Evolutionary conservation across 129 eudicot genomes (phyloP).

Genomic region (Flaveria brownii): DNA sequence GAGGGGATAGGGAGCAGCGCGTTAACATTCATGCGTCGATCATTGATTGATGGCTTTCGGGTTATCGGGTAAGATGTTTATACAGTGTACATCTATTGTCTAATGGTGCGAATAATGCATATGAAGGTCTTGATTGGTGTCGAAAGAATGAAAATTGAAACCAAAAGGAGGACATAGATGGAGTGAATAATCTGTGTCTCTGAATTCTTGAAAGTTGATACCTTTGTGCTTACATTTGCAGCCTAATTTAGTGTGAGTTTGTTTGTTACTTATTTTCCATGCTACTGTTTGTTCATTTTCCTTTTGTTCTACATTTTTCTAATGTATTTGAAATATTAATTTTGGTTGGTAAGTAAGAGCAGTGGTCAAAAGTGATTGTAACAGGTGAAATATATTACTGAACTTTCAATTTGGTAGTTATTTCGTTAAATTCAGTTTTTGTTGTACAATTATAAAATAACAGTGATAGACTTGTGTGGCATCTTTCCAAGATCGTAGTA

Average conservation of each 20-base stretch:
- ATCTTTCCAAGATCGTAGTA: no score
- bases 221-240: constrained; percentile 39
- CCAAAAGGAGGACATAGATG: constrained; percentile 21
- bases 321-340: not conserved
- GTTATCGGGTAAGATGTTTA: constrained; percentile 43
- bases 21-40: not conserved
- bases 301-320: not conserved
- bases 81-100: constrained; percentile 43
- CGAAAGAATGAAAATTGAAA: not conserved
- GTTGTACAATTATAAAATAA: not conserved
- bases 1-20: constrained; percentile 49
- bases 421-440: not conserved
- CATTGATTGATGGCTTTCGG: constrained; percentile 23
- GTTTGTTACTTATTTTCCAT: constrained; percentile 18
- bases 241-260: constrained; percentile 40
- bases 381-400: not conserved
- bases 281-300: not conserved
- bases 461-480: not conserved
- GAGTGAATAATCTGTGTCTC: constrained; percentile 18
- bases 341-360: not conserved
- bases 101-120: constrained; percentile 47
- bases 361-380: not conserved
- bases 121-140: constrained; percentile 39
- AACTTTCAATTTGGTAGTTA: not conserved
- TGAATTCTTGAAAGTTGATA: constrained; percentile 36